phyloP scores from a whole-genome alignment of 345 rosid genomes.

The Turritis glabra region DNA sequence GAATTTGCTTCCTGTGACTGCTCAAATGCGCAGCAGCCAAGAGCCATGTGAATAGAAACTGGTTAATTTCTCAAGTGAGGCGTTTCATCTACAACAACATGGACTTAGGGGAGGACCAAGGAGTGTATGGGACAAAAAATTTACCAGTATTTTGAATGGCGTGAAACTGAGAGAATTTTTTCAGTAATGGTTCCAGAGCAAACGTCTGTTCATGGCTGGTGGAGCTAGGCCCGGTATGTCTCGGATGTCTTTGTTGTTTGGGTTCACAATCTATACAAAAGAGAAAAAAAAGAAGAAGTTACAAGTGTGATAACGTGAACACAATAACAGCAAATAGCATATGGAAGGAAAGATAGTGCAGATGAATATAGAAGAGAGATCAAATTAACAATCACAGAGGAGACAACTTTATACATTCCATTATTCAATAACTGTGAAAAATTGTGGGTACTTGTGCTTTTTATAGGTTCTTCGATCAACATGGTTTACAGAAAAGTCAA shows the following conservation, averaged over 20 bases:
- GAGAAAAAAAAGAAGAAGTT: neutral
- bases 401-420: neutral
- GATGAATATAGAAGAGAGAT: neutral
- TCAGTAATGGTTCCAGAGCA: slow-evolving; percentile 64
- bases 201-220: slow-evolving; percentile 72
- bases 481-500: neutral
- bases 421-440: neutral
- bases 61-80: slow-evolving; percentile 13
- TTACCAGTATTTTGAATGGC: slow-evolving; percentile 28
- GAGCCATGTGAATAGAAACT: slow-evolving; percentile 26
- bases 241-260: slow-evolving; percentile 83
- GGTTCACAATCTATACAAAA: slow-evolving; percentile 70
- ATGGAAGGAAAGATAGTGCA: slow-evolving; percentile 8
- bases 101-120: slow-evolving; percentile 26
- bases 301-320: neutral
- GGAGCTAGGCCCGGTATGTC: slow-evolving; percentile 94
- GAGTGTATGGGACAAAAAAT: slow-evolving; percentile 17
- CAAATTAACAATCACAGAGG: neutral
- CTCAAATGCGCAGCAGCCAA: slow-evolving; percentile 25
- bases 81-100: slow-evolving; percentile 31
- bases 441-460: neutral
- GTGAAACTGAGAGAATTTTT: neutral
- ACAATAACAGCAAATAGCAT: neutral
- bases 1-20: slow-evolving; percentile 19
- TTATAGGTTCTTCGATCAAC: neutral